Evolutionary conservation across 169 alveolate genomes (phyloP).

Genomic region (Eimeria maxima): DNA sequence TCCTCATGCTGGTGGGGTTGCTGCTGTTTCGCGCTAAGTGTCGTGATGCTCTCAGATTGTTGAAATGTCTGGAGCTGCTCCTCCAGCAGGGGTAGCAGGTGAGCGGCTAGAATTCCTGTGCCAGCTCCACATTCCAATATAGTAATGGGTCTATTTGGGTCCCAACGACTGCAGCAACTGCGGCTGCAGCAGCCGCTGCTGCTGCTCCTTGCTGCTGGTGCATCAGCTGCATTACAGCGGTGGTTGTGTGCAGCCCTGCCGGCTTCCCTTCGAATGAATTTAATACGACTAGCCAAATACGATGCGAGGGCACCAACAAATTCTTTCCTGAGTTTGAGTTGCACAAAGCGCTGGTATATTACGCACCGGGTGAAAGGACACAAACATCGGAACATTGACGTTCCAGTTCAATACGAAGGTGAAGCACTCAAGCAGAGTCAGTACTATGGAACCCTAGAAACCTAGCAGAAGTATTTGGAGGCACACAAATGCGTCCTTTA

Average conservation of each 20-base stretch:
- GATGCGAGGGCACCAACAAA: conserved; percentile 42
- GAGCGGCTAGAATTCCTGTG: conserved; percentile 64
- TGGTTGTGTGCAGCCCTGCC: background rate
- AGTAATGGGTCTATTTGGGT: background rate
- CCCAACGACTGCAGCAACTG: conserved; percentile 74
- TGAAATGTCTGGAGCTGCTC: conserved; percentile 21
- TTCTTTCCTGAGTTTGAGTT: conserved; percentile 35
- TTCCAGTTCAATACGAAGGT: background rate
- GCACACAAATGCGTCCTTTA: background rate
- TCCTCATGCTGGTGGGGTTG: conserved; percentile 26
- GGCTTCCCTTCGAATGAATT: background rate
- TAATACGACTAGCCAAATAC: conserved; percentile 29
- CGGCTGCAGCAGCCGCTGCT: background rate
- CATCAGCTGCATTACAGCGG: background rate
- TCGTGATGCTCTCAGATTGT: background rate
- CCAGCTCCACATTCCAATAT: conserved; percentile 57
- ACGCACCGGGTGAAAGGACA: background rate
- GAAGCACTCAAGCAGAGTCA: background rate
- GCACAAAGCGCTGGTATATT: background rate
- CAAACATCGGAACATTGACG: background rate
- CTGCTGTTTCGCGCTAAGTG: background rate
- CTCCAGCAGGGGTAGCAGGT: conserved; percentile 63
- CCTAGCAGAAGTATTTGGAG: background rate
- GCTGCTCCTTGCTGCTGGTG: conserved; percentile 43
- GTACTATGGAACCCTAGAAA: background rate